Percentiles rank a stretch among this genome's conserved stretches.
These are phyloP conservation scores for Ilyonectria sp. DNA, from an alignment of 2,329 filamentous ascomycete species.

Conservation along the genomic window DNA sequence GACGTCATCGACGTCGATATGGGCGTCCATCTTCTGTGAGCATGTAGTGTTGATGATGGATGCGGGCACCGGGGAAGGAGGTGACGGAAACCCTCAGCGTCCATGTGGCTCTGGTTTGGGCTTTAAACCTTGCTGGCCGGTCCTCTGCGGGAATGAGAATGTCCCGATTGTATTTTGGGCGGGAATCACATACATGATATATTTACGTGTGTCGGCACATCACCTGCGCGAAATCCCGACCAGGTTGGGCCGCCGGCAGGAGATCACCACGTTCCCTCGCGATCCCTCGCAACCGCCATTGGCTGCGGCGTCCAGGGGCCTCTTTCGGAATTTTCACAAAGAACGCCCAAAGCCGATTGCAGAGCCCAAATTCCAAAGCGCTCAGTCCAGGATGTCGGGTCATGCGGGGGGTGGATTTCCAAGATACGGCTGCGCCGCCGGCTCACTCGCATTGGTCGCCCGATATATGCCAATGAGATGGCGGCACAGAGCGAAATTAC, in stretches of 20 bases:
- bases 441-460: conserved; percentile 20
- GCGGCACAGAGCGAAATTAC: conserved; percentile 19
- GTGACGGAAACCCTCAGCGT: neutral
- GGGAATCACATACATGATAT: conserved; percentile 15
- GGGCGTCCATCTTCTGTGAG: conserved; percentile 2
- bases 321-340: conserved; percentile 17
- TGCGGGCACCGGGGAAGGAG: neutral
- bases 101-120: conserved; percentile 2
- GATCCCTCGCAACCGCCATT: conserved; percentile 2
- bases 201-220: conserved; percentile 1
- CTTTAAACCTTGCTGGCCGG: conserved; percentile 5
- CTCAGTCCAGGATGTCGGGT: conserved; percentile 7
- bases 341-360: neutral
- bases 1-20: neutral
- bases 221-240: conserved; percentile 11
- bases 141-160: neutral
- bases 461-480: conserved; percentile 21
- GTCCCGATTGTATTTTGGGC: conserved; percentile 15
- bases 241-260: neutral
- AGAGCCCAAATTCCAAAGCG: conserved; percentile 14
- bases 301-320: neutral
- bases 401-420: conserved; percentile 6
- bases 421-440: conserved; percentile 12
- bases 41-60: neutral
- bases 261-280: conserved; percentile 3